Conservation (phyloP, 345 rosid genomes). For the Barbarea vulgaris region DNA sequence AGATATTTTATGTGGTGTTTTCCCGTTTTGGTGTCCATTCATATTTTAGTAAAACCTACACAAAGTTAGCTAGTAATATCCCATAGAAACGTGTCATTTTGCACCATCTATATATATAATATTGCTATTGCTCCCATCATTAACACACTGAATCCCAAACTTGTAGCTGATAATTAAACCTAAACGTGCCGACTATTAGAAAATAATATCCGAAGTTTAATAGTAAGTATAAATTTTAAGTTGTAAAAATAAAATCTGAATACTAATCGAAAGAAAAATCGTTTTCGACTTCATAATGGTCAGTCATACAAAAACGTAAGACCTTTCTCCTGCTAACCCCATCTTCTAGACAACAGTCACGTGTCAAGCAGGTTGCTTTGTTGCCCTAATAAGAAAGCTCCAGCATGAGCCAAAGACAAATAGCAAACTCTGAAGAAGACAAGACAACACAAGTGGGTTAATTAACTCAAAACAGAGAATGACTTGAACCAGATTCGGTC, state of each 20-base stretch:
- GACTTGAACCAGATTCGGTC: neutral
- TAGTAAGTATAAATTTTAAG: neutral
- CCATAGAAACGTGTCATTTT: neutral
- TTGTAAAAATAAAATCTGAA: neutral
- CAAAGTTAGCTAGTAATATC: too few relatives aligned
- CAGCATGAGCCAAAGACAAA: constrained; percentile 1
- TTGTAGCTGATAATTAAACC: too few relatives aligned
- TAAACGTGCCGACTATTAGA: neutral
- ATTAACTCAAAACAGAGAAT: neutral
- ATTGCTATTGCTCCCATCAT: too few relatives aligned
- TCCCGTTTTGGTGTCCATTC: too few relatives aligned
- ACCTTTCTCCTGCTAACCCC: neutral
- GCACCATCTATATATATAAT: too few relatives aligned
- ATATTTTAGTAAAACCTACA: too few relatives aligned
- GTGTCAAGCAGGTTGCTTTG: constrained; percentile 7
- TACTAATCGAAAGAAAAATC: neutral
- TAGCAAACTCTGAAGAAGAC: constrained; percentile 7
- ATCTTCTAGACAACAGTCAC: neutral
- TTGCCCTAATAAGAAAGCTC: constrained; percentile 9
- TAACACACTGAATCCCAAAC: too few relatives aligned
- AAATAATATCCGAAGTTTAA: neutral
- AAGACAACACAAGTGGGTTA: neutral
- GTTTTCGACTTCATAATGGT: neutral
- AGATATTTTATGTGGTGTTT: too few relatives aligned
- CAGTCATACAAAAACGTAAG: neutral